Base-by-base conservation (phyloP, 1,284 basidiomycete species). In the Ganoderma resinaceum region DNA sequence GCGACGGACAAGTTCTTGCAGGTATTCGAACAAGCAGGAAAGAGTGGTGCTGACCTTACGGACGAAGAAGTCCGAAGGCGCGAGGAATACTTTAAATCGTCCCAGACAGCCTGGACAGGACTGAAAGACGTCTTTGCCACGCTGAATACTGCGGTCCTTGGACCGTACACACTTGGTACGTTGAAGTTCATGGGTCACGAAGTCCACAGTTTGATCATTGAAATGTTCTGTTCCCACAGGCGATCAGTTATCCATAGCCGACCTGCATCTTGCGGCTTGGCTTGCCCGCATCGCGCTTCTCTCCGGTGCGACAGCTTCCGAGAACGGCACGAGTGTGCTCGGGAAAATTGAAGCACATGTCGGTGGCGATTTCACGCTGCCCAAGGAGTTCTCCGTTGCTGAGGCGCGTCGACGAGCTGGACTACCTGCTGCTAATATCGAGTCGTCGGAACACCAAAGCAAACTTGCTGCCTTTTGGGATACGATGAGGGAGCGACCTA, bases 221-320 rank as follows among this genome's bases (percentile, higher is more conserved):
- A 62, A 31, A 20, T 38, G 52, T 42, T 33, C 42, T 33, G 3
- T 38, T 26, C 67, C 69, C 70, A 26, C 67, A 92, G 91, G 91
- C 33, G 92, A 92, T 74, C 92, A 94, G 69, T 79, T 95, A 76
- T 93, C 91, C 9, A 82, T 95, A 55, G 93, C 91, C 2, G 95
- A 97, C 77, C 80, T 95, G 63, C 94, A 96, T 76, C 82, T 95
- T 33, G 89, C 88, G 3, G 89, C 89, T 14, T 97, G 94, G 94
- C 78, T 96, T 46, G 83, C 89, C 2, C 86, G 89, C 37, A 72
- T 95, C 12, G 86, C 90, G 14, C 78, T 75, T 57, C 81, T 94
- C 31, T 83, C 85, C 5, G 91, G 89, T 1, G 91, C 87, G 0
- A 78, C 77, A 29, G 76, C 76, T 0, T 77, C 74, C 1, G 85